These are phyloP conservation scores for Apiospora marii DNA, from an alignment of 2,329 filamentous ascomycete species.

Conservation along the genomic window DNA sequence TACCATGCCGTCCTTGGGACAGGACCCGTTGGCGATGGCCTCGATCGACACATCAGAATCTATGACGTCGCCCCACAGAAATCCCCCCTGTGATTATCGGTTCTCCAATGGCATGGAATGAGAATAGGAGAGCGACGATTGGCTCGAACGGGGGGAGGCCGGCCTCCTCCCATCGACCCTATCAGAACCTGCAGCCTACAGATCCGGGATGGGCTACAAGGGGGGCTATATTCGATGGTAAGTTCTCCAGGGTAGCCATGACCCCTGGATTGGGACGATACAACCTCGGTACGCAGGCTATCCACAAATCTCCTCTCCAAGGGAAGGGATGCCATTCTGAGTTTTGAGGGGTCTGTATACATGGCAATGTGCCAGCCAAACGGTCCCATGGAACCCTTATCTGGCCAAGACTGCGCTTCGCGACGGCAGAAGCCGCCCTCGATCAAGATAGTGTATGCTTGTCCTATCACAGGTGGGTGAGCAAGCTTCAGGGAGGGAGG, in stretches of 20 bases:
- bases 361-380: too few relatives aligned
- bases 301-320: neutral
- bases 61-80: neutral
- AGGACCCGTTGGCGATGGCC: too few relatives aligned
- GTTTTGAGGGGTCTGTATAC: too few relatives aligned
- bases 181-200: neutral
- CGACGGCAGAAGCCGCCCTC: conserved; percentile 13
- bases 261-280: neutral
- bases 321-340: neutral
- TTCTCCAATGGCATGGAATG: neutral
- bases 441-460: neutral
- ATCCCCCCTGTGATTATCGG: neutral
- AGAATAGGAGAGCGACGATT: neutral
- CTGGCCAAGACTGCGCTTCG: neutral
- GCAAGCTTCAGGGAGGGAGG: neutral
- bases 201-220: neutral
- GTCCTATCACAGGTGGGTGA: neutral
- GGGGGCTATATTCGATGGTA: neutral
- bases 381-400: neutral
- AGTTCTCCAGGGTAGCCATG: neutral
- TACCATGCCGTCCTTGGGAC: too few relatives aligned
- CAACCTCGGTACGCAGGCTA: neutral
- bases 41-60: neutral
- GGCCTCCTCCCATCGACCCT: neutral
- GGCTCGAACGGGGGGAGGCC: neutral